phyloP scores from a whole-genome alignment of 2,329 filamentous ascomycete genomes.

The Chalaropsis ovoidea region DNA sequence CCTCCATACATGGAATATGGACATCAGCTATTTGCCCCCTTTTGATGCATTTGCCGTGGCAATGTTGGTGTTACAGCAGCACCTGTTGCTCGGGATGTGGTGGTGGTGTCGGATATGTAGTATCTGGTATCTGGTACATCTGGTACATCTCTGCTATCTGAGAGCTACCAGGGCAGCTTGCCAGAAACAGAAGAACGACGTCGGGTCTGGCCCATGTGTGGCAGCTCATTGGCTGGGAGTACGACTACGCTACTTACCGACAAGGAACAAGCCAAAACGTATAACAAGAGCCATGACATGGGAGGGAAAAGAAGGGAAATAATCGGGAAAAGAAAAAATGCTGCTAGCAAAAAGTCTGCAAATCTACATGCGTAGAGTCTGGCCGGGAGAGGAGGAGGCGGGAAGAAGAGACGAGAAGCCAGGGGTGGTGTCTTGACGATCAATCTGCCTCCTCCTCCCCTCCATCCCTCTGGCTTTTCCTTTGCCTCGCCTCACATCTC shows the following conservation, averaged over 20 bases:
- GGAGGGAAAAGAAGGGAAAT: not conserved
- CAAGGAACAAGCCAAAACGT: not conserved
- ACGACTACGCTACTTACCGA: constrained; percentile 1
- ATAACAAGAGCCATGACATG: not conserved
- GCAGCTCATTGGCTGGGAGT: not conserved
- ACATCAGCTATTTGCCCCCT: too few species aligned
- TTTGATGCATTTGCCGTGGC: too few species aligned
- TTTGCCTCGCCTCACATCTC: not conserved
- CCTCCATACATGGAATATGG: too few species aligned
- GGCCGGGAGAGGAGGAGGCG: not conserved
- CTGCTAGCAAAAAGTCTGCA: not conserved
- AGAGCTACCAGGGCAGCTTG: too few species aligned
- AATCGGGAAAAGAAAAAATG: not conserved
- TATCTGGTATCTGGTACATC: too few species aligned
- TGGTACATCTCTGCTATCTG: too few species aligned
- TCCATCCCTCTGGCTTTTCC: not conserved
- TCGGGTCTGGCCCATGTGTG: not conserved
- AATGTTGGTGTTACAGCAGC: too few species aligned
- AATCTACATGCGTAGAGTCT: not conserved
- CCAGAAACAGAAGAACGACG: not conserved
- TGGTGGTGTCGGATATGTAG: not conserved
- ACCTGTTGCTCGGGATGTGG: not conserved
- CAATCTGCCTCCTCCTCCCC: not conserved
- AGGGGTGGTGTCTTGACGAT: not conserved
- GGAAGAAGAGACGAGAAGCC: constrained; percentile 1